Percentiles rank a stretch among this genome's conserved stretches.
Conservation (phyloP, 257 asterid genomes). For the Prunella vulgaris region DNA sequence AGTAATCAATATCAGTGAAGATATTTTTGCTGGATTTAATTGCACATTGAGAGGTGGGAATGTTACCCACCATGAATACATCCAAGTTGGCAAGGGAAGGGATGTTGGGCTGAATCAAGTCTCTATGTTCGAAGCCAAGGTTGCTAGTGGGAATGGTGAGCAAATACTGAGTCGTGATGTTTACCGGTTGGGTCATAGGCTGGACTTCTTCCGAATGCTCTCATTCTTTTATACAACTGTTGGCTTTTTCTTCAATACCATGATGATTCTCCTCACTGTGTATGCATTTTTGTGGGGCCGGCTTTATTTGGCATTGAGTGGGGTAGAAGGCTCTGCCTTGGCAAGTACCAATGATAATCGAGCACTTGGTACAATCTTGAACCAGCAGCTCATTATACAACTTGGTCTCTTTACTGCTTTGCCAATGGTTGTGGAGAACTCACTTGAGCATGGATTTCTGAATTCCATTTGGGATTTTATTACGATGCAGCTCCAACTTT, state of each 20-base stretch:
- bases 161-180: constrained; percentile 94
- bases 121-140: constrained; percentile 98
- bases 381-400: constrained; percentile 95
- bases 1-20: constrained; percentile 96
- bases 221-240: constrained; percentile 96
- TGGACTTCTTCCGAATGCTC: constrained; percentile 97
- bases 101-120: constrained; percentile 96
- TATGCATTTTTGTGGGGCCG: constrained; percentile 98
- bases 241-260: constrained; percentile 91
- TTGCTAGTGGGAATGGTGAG: constrained; percentile 98
- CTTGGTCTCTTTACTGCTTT: constrained; percentile 90
- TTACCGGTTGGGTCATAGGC: constrained; percentile 93
- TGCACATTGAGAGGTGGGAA: constrained; percentile 98
- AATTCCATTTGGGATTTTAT: constrained; percentile 87
- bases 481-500: constrained; percentile 96
- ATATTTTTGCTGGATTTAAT: constrained; percentile 97
- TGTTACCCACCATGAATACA: constrained; percentile 94
- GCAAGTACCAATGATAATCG: constrained; percentile 50
- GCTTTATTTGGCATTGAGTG: constrained; percentile 93
- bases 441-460: constrained; percentile 96
- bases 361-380: constrained; percentile 94
- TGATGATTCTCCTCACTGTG: constrained; percentile 92
- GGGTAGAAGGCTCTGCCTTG: constrained; percentile 65
- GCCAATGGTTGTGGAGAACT: constrained; percentile 94
- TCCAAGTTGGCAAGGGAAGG: constrained; percentile 99